Base-by-base conservation (phyloP, 2,329 filamentous ascomycete species). In the Microcyclospora pomicola region DNA sequence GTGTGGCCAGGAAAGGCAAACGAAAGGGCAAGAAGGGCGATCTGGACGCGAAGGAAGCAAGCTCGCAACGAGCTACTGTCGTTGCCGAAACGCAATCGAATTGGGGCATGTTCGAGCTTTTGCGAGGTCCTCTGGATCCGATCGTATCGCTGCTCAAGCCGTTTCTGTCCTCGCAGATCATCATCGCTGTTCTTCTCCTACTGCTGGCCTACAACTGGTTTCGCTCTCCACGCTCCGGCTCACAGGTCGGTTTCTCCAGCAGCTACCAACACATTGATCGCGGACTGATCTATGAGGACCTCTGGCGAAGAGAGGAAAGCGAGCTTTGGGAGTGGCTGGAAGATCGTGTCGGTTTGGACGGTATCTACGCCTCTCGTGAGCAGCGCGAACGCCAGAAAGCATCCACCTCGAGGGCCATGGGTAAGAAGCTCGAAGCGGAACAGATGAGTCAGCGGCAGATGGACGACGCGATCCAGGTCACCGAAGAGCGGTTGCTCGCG, bases 271-370 rank as follows among this genome's bases (percentile, higher is more conserved):
- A 64, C 3, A 72, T 82, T 0, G 77, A 87, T 39, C 74, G 86
- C 5, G 63, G 86, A 12, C 77, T 80, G 2, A 85, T 83, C 0
- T 96, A 95, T 56, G 87, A 96, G 49, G 83, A 94, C 61, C 81
- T 96, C 54, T 98, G 88, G 87, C 72, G 77, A 28, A 69, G 75
- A 31, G 85, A 95, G 58, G 87, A 95, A 56, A 84, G 75, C 47
- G 84, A 91, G 50, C 65, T 95, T 9, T 95, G 87, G 87, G 79
- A 83, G 41, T 95, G 87, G 87, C 65, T 95, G 4, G 87, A 95
- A 58, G 83, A 93, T 50, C 72, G 87, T 13, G 78, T 85, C 2
- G 81, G 84, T 2, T 65, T 91, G 55, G 80, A 85, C 39, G 65
- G 67, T 3, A 54, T 42, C 49, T 59, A 42, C 49, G 55, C 40